phyloP scores from a whole-genome alignment of 345 rosid genomes.

The Eucalyptus curtisii region DNA sequence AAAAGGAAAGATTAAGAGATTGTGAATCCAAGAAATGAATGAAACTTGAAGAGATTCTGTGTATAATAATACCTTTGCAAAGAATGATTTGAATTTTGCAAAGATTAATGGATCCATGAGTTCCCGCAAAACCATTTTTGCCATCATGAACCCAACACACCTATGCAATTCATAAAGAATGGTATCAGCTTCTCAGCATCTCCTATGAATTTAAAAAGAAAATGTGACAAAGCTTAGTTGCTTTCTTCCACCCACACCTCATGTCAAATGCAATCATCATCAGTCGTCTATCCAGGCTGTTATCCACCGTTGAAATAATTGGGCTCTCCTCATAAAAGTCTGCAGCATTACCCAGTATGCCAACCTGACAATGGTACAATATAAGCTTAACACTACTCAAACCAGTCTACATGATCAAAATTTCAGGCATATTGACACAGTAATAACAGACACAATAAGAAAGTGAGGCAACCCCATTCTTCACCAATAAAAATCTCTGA shows the following conservation, averaged over 20 bases:
- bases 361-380: constrained; percentile 33
- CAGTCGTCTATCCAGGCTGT: constrained; percentile 48
- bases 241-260: constrained; percentile 34
- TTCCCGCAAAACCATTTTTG: constrained; percentile 91
- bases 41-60: neutral
- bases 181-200: constrained; percentile 1
- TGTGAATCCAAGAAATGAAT: neutral
- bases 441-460: neutral
- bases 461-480: neutral
- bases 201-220: neutral
- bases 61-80: constrained; percentile 44
- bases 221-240: neutral
- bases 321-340: constrained; percentile 65
- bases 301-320: constrained; percentile 26
- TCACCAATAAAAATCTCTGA: neutral
- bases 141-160: constrained; percentile 97
- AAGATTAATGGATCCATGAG: constrained; percentile 82
- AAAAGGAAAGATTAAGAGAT: neutral
- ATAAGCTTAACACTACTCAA: neutral
- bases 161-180: constrained; percentile 19
- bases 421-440: neutral
- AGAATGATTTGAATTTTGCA: constrained; percentile 66
- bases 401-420: neutral
- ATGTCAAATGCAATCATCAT: constrained; percentile 99
- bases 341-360: constrained; percentile 91